Percentiles rank a stretch among this genome's conserved stretches.
These are phyloP conservation scores for Prunus dulcis DNA, from an alignment of 306 rosid genomes.

Conservation along the genomic window DNA sequence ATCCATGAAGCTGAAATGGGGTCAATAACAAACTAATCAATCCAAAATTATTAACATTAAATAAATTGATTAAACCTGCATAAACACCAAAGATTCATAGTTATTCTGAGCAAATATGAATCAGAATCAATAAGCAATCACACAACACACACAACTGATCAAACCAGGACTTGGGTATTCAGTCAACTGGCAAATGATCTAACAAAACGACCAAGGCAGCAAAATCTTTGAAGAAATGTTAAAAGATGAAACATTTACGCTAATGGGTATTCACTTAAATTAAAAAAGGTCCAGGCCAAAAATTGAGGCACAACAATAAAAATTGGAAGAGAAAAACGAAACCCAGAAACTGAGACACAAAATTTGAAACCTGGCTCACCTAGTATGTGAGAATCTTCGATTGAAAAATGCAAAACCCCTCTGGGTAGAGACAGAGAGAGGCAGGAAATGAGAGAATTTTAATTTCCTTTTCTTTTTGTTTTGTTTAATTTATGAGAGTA, in stretches of 20 bases:
- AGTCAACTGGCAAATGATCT: not conserved
- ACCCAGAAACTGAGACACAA: not conserved
- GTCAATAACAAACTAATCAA: constrained; percentile 1
- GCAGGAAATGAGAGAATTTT: not conserved
- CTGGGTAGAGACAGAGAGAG: not conserved
- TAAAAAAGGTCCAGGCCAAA: not conserved
- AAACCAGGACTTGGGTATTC: constrained; percentile 14
- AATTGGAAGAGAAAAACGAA: constrained; percentile 3
- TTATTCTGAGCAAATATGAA: not conserved
- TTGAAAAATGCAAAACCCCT: not conserved
- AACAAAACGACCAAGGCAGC: not conserved
- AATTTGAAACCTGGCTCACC: constrained; percentile 6
- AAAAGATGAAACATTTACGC: not conserved
- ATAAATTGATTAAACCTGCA: not conserved
- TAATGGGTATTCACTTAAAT: constrained; percentile 10
- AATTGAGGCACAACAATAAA: not conserved
- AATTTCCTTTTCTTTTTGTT: not conserved
- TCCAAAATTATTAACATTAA: not conserved
- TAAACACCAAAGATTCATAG: not conserved
- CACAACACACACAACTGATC: constrained; percentile 5
- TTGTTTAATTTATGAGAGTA: not conserved
- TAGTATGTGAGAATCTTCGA: not conserved
- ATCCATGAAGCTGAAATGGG: not conserved
- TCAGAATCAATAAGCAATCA: not conserved
- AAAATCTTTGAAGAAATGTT: not conserved